A percentile compares a stretch with the other conserved stretches of the same genome.
Evolutionary conservation across 768 basidiomycete genomes (phyloP).

Genomic region (Pulveroboletus sp.): DNA sequence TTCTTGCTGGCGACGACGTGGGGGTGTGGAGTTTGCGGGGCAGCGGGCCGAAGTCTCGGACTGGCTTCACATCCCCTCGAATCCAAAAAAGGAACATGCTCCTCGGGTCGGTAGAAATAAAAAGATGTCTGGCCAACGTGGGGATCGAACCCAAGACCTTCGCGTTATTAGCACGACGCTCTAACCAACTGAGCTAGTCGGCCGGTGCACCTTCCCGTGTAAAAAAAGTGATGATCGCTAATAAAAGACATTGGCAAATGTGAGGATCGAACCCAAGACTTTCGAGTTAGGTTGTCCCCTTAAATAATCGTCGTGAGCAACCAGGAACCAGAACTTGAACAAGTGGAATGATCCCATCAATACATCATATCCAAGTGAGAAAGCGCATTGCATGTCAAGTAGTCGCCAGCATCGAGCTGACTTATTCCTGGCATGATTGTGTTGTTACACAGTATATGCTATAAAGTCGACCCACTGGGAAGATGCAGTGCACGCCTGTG

Average conservation of each 20-base stretch:
- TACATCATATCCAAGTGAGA: too few relatives aligned
- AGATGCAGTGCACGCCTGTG: too few relatives aligned
- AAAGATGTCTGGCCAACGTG: constrained; percentile 36
- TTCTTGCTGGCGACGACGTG: constrained; percentile 1
- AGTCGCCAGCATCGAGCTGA: too few relatives aligned
- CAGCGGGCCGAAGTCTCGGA: constrained; percentile 20
- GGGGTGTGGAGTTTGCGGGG: constrained; percentile 2
- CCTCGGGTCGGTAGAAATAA: not conserved
- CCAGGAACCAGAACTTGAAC: too few relatives aligned
- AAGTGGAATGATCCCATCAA: too few relatives aligned
- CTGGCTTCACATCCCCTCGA: constrained; percentile 18
- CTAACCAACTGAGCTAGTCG: constrained; percentile 35
- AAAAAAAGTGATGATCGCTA: too few relatives aligned
- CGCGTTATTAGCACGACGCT: constrained; percentile 31
- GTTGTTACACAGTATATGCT: too few relatives aligned
- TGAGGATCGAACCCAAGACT: constrained; percentile 80
- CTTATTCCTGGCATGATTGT: too few relatives aligned
- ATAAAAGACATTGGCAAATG: constrained; percentile 45
- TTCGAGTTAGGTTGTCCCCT: too few relatives aligned
- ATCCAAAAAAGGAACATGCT: constrained; percentile 11
- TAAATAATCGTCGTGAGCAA: too few relatives aligned
- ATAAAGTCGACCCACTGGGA: too few relatives aligned
- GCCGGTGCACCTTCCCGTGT: constrained; percentile 1
- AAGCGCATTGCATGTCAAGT: too few relatives aligned
- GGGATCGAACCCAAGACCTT: constrained; percentile 75